phyloP scores from a whole-genome alignment of 768 basidiomycete genomes.

The Kwoniella sp. region DNA sequence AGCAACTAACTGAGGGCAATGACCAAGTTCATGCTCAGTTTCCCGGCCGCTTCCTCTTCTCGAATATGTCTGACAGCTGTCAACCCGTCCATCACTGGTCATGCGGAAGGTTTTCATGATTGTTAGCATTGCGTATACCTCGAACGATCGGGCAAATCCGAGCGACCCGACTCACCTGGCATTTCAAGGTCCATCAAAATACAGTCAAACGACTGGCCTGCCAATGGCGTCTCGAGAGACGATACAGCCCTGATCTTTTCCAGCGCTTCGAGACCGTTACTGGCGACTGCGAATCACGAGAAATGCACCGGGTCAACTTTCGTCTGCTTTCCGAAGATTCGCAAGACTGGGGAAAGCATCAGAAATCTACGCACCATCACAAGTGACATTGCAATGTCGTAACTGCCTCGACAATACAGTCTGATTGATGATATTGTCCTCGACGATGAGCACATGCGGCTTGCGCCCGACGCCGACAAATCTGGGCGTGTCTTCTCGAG shows the following conservation, averaged over 20 bases:
- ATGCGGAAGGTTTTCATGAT: too few species aligned
- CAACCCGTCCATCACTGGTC: conserved; percentile 53
- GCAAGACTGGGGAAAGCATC: not conserved
- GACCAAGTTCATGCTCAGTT: conserved; percentile 35
- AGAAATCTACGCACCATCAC: conserved; percentile 39
- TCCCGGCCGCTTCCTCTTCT: conserved; percentile 44
- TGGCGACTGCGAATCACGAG: conserved; percentile 39
- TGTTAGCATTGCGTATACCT: not conserved
- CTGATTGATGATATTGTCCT: conserved; percentile 55
- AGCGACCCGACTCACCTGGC: conserved; percentile 41
- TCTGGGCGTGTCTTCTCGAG: conserved; percentile 7
- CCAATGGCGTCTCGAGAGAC: conserved; percentile 5
- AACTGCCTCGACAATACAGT: conserved; percentile 49
- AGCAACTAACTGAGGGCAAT: conserved; percentile 48
- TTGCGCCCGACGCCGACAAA: conserved; percentile 9
- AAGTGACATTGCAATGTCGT: conserved; percentile 48
- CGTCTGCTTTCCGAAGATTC: too few species aligned
- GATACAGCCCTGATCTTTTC: conserved; percentile 44
- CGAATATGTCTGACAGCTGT: conserved; percentile 48
- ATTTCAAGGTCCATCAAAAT: conserved; percentile 53
- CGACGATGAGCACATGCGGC: conserved; percentile 46
- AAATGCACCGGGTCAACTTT: conserved; percentile 12
- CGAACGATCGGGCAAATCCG: not conserved
- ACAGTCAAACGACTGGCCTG: conserved; percentile 44
- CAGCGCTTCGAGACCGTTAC: conserved; percentile 51